phyloP scores from a whole-genome alignment of 2,329 filamentous ascomycete genomes.

The Pseudopyrenochaeta lycopersici region DNA sequence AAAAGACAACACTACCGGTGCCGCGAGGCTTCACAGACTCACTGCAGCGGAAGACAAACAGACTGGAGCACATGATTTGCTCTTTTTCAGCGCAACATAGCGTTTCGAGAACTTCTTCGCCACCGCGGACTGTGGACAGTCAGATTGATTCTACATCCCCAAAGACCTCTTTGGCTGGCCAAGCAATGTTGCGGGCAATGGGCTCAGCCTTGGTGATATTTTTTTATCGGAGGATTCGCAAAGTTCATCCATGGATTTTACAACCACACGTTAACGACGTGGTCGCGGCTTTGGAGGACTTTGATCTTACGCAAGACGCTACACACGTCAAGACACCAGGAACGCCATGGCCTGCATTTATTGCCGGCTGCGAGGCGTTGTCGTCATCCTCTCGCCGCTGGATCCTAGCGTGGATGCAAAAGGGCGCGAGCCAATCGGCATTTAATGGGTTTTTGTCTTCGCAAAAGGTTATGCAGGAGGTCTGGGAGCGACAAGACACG shows the following conservation, averaged over 20 bases:
- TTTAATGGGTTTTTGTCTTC: conserved; percentile 12
- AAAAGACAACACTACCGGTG: conserved; percentile 13
- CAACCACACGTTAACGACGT: conserved; percentile 46
- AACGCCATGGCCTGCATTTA: conserved; percentile 26
- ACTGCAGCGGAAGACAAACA: conserved; percentile 17
- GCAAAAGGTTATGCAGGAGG: conserved; percentile 18
- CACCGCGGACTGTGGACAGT: background rate
- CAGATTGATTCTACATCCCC: background rate
- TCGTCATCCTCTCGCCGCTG: conserved; percentile 15
- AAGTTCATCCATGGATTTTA: conserved; percentile 51
- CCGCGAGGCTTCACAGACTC: conserved; percentile 20
- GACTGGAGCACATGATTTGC: conserved; percentile 24
- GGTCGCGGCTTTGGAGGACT: conserved; percentile 17
- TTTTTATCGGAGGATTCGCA: conserved; percentile 53
- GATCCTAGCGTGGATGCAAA: conserved; percentile 23
- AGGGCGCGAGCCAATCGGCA: conserved; percentile 13
- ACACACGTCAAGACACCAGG: conserved; percentile 15
- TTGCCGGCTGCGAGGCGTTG: conserved; percentile 24
- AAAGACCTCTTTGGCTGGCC: conserved; percentile 5
- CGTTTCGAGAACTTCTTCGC: background rate
- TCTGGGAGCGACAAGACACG: conserved; percentile 18
- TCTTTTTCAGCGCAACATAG: conserved; percentile 19
- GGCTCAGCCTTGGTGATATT: conserved; percentile 53
- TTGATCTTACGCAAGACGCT: conserved; percentile 13
- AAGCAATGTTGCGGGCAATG: conserved; percentile 50